Base-by-base conservation (phyloP, 192 early-diverging fungal genomes). In the Rhizoclosmatium globosum region DNA sequence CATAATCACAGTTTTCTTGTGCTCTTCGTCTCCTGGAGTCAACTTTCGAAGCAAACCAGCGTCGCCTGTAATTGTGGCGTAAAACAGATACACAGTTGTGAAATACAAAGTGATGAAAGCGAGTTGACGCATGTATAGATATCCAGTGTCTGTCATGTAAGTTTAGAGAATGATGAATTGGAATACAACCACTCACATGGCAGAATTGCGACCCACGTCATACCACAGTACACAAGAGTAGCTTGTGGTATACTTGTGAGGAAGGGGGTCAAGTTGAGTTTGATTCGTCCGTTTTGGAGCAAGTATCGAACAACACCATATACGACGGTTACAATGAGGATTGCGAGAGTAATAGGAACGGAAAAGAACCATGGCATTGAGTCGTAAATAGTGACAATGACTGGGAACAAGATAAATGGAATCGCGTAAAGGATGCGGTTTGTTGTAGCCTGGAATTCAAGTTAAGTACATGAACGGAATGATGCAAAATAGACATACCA, bases 181-280 rank as follows among this genome's bases (percentile, higher is more conserved):
- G 38, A 69, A 65, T 19, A 83, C 4, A 43, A 64, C n/a, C 56
- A 76, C 39, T 83, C 93, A 87, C 92, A 87, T 44, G 91, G 92
- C 11, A 96, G 74, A n/a, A 97, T 81, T 11, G 84, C 82, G n/a
- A 83, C 62, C 94, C 94, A 98, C 2, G 89, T 87, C 21, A 91
- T 23, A 19, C 89, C 73, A 4, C 92, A 89, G 81, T 88, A 93
- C 74, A 97, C 87, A 11, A 95, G 87, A 1, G 94, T 93, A 2
- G 94, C 87, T 85, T 99, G 97, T 78, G 95, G 95, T 74, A 99
- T 91, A 58, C 92, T 89, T 1, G 94, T 92, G 69, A 93, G 88
- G 68, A 95, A 95, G 0, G 97, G 97, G 50, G 95, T 95, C 72
- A 87, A 82, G 71, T 89, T 85, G 68, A 98, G 58, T 44, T 81